Percentiles rank a stretch among this genome's conserved stretches.
These are phyloP conservation scores for Mycena venus DNA, from an alignment of 768 basidiomycete genomes.

Conservation along the genomic window DNA sequence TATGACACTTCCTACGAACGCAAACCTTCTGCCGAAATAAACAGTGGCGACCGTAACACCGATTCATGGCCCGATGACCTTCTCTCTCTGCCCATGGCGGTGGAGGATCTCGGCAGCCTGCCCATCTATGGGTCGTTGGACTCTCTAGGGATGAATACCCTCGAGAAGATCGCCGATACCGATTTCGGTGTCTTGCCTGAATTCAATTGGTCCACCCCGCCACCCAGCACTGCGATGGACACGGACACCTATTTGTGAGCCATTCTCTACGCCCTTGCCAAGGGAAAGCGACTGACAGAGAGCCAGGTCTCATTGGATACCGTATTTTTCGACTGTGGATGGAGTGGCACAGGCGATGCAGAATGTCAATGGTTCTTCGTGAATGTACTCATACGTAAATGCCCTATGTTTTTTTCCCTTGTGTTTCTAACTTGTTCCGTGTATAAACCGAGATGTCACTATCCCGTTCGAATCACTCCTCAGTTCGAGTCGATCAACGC, in stretches of 20 bases:
- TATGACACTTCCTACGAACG: not conserved
- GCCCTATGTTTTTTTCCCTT: too few relatives aligned
- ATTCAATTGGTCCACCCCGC: not conserved
- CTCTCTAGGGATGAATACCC: not conserved
- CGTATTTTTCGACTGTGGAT: constrained; percentile 4
- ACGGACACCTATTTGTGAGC: not conserved
- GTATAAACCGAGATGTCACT: too few relatives aligned
- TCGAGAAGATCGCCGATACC: not conserved
- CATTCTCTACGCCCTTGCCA: not conserved
- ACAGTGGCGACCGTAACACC: not conserved
- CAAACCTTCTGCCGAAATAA: not conserved
- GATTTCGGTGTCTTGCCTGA: not conserved
- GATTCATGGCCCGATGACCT: not conserved
- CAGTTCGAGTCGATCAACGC: not conserved
- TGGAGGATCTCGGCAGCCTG: constrained; percentile 14
- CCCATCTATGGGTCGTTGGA: constrained; percentile 18
- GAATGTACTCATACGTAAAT: not conserved
- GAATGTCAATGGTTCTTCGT: not conserved
- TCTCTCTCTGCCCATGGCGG: constrained; percentile 23
- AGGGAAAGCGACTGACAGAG: not conserved
- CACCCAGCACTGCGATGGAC: not conserved
- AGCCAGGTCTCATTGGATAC: constrained; percentile 7
- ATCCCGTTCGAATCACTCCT: too few relatives aligned
- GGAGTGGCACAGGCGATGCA: constrained; percentile 10
- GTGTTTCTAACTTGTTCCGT: too few relatives aligned